Percentiles rank a stretch among this genome's conserved stretches.
phyloP scores from a whole-genome alignment of 306 rosid genomes.

The Luffa aegyptiaca region DNA sequence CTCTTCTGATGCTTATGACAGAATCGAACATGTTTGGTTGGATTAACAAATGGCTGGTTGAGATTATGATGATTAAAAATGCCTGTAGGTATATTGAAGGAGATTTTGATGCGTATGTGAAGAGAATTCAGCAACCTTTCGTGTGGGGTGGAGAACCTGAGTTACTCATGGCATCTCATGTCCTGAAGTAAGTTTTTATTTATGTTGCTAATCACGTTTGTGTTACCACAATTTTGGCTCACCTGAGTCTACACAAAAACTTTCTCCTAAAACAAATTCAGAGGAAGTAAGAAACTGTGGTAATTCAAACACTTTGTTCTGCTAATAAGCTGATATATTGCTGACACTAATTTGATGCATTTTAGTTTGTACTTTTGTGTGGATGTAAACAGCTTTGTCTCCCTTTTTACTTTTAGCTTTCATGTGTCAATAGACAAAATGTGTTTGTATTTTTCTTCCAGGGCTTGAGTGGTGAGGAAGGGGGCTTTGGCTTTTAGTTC shows the following conservation, averaged over 20 bases:
- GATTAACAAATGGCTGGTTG: neutral
- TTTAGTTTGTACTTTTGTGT: neutral
- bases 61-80: neutral
- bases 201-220: neutral
- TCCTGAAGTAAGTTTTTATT: constrained; percentile 49
- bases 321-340: neutral
- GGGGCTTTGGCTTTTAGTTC: neutral
- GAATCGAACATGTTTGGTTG: neutral
- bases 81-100: constrained; percentile 73
- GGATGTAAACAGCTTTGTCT: neutral
- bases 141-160: constrained; percentile 99
- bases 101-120: constrained; percentile 70
- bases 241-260: neutral
- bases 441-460: neutral
- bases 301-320: neutral
- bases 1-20: constrained; percentile 2
- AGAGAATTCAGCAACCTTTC: constrained; percentile 54
- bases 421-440: neutral
- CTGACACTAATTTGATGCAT: neutral
- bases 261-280: neutral
- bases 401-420: neutral
- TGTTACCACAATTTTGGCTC: neutral
- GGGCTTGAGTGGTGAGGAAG: neutral
- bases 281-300: neutral
- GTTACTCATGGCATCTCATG: constrained; percentile 88